phyloP scores from a whole-genome alignment of 2,329 filamentous ascomycete species.

The Sclerotinia glacialis region DNA sequence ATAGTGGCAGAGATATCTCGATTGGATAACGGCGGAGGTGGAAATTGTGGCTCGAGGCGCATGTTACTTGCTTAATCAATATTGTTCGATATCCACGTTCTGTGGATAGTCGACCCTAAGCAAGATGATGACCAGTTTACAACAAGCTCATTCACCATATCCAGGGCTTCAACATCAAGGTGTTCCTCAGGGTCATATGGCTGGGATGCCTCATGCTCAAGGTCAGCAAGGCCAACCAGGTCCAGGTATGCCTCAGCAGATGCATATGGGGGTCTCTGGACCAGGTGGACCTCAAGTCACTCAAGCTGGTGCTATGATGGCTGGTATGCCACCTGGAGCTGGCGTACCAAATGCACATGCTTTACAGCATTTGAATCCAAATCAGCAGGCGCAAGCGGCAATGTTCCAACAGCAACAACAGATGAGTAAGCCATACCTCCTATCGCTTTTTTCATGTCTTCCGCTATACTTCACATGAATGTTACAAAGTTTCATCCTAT shows the following conservation, averaged over 20 bases:
- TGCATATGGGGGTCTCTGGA: constrained; percentile 70
- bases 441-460: constrained; percentile 25
- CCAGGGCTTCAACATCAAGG: constrained; percentile 72
- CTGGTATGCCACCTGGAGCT: constrained; percentile 67
- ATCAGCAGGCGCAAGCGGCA: constrained; percentile 42
- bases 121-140: constrained; percentile 70
- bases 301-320: constrained; percentile 69
- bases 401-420: constrained; percentile 31
- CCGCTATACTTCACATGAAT: not conserved
- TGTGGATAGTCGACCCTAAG: constrained; percentile 48
- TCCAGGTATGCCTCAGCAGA: constrained; percentile 63
- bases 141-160: constrained; percentile 67
- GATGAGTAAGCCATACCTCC: constrained; percentile 34
- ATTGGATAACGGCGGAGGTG: constrained; percentile 49
- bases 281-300: constrained; percentile 68
- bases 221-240: constrained; percentile 67
- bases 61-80: constrained; percentile 30
- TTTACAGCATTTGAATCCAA: constrained; percentile 67
- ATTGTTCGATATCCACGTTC: constrained; percentile 55
- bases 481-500: too few relatives aligned
- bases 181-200: constrained; percentile 57
- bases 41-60: constrained; percentile 32
- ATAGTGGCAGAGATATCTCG: constrained; percentile 36
- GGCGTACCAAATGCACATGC: constrained; percentile 61
- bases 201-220: constrained; percentile 54